Percentiles rank a stretch among this genome's conserved stretches.
These are phyloP conservation scores for Pinus albicaulis DNA, from an alignment of 75 land plant genomes.

Conservation along the genomic window DNA sequence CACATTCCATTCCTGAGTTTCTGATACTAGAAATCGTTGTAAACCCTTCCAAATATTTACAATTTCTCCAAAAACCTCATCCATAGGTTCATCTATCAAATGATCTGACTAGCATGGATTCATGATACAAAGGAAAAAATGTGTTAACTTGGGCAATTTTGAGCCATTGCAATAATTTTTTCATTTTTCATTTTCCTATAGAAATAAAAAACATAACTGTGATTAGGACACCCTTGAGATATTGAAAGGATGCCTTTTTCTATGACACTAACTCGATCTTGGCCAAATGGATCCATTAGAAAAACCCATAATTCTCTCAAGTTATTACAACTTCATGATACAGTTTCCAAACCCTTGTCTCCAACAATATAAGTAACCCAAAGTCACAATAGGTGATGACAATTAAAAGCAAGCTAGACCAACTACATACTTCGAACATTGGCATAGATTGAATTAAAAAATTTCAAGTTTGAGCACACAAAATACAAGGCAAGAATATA, in stretches of 20 bases:
- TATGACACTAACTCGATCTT: constrained; percentile 28
- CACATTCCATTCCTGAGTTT: constrained; percentile 78
- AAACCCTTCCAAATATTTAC: constrained; percentile 54
- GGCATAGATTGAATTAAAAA: constrained; percentile 58
- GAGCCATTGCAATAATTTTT: constrained; percentile 47
- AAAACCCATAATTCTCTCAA: constrained; percentile 84
- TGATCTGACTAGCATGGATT: constrained; percentile 41
- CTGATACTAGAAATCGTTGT: constrained; percentile 59
- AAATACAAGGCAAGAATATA: constrained; percentile 41
- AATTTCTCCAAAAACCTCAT: constrained; percentile 76
- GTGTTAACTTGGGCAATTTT: constrained; percentile 61
- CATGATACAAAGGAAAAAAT: constrained; percentile 75
- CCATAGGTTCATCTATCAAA: constrained; percentile 57
- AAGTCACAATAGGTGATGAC: constrained; percentile 42
- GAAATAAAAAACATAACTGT: constrained; percentile 66
- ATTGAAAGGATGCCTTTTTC: constrained; percentile 65
- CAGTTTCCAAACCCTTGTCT: constrained; percentile 71
- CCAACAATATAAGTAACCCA: constrained; percentile 71
- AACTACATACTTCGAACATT: constrained; percentile 35
- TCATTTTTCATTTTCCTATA: constrained; percentile 81
- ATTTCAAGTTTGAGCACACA: constrained; percentile 43
- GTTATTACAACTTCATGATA: constrained; percentile 68
- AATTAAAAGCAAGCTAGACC: constrained; percentile 32
- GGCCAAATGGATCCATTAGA: constrained; percentile 42
- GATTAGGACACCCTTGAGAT: constrained; percentile 60